Conservation (phyloP, 2,329 filamentous ascomycete genomes). For the Iodosphaeria phyllophila region DNA sequence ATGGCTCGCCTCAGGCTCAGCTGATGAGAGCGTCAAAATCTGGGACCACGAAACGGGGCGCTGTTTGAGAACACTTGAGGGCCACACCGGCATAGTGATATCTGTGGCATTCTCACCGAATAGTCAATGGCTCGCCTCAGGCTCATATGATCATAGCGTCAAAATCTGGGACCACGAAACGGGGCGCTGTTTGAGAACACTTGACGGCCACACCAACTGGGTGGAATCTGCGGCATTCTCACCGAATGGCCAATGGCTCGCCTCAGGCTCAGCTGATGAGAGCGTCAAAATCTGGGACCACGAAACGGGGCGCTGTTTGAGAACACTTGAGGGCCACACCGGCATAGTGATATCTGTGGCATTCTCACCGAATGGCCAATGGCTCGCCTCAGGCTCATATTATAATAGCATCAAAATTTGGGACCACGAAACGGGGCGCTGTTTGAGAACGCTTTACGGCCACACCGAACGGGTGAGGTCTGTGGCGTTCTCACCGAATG, state of each 20-base stretch:
- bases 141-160: not conserved
- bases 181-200: not conserved
- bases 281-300: conserved; percentile 1
- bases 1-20: not conserved
- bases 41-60: not conserved
- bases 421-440: conserved; percentile 1
- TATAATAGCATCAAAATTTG: conserved; percentile 2
- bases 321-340: conserved; percentile 3
- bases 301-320: conserved; percentile 1
- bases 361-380: conserved; percentile 3
- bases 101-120: not conserved
- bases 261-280: not conserved
- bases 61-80: not conserved
- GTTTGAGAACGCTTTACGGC: conserved; percentile 3
- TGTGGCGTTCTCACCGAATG: conserved; percentile 3
- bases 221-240: conserved; percentile 1
- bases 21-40: not conserved
- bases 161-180: not conserved
- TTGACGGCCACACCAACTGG: not conserved
- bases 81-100: not conserved
- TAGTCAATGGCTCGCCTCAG: not conserved
- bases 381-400: not conserved
- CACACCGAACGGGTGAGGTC: not conserved
- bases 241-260: not conserved
- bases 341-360: not conserved